Conservation (phyloP, 768 basidiomycete species). For the Boletus reticulatus region DNA sequence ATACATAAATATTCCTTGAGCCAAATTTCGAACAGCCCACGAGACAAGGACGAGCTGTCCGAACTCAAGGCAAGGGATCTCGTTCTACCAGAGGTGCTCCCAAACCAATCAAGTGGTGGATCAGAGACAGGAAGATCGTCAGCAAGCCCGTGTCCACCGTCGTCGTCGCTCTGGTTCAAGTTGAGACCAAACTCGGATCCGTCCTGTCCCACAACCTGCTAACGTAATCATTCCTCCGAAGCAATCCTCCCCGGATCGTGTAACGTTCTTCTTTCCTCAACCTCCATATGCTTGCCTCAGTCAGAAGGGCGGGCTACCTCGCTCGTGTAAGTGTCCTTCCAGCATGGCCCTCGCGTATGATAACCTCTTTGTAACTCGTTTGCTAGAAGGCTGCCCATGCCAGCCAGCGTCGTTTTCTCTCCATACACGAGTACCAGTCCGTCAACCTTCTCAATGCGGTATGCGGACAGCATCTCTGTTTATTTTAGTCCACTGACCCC, state of each 20-base stretch:
- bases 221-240: conserved; percentile 33
- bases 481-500: background rate
- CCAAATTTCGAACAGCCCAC: conserved; percentile 80
- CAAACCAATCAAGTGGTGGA: conserved; percentile 38
- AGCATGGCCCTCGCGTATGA: background rate
- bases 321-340: conserved; percentile 49
- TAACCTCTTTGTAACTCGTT: background rate
- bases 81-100: conserved; percentile 64
- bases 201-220: conserved; percentile 30
- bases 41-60: conserved; percentile 44
- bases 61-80: conserved; percentile 78
- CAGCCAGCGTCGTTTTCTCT: conserved; percentile 87
- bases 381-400: conserved; percentile 57
- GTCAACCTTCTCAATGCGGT: conserved; percentile 94
- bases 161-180: conserved; percentile 79
- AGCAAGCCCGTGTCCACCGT: conserved; percentile 52
- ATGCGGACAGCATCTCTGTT: conserved; percentile 20
- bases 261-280: conserved; percentile 19
- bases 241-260: conserved; percentile 12
- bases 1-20: conserved; percentile 54
- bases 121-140: conserved; percentile 70
- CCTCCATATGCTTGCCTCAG: conserved; percentile 60
- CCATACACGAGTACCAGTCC: conserved; percentile 98
- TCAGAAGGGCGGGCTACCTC: conserved; percentile 62
- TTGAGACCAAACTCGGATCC: conserved; percentile 7